These are phyloP conservation scores for Lactarius akahatsu DNA, from an alignment of 768 basidiomycete genomes.

Conservation along the genomic window DNA sequence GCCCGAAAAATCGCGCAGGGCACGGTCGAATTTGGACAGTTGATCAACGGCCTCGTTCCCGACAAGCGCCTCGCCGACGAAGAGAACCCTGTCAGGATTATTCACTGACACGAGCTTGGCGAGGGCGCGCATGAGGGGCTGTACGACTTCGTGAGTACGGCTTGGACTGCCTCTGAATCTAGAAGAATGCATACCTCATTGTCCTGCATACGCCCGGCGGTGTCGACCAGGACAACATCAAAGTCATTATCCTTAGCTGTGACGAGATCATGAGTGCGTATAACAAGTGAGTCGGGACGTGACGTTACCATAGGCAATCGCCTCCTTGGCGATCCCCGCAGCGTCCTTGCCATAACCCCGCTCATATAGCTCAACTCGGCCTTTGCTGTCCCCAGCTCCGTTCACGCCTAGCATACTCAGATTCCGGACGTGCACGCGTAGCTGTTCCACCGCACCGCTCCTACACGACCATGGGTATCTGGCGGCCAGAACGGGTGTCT, in stretches of 20 bases:
- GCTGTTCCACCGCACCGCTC: conserved; percentile 96
- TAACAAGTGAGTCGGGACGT: not conserved
- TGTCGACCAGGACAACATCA: conserved; percentile 97
- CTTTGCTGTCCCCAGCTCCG: conserved; percentile 63
- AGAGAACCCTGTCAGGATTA: conserved; percentile 94
- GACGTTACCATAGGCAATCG: conserved; percentile 77
- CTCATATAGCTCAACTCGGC: conserved; percentile 90
- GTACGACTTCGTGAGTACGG: conserved; percentile 9
- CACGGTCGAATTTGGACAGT: conserved; percentile 92
- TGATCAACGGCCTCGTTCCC: conserved; percentile 99
- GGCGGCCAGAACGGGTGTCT: not conserved
- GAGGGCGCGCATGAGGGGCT: conserved; percentile 97
- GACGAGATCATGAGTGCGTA: conserved; percentile 9
- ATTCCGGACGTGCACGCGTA: conserved; percentile 95
- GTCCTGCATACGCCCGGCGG: conserved; percentile 98
- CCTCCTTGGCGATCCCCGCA: conserved; percentile 96
- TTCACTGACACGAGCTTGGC: conserved; percentile 96
- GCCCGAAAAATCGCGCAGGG: conserved; percentile 88
- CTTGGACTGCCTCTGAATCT: conserved; percentile 17
- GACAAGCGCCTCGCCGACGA: conserved; percentile 96
- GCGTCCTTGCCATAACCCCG: conserved; percentile 98
- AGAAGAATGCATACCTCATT: conserved; percentile 68
- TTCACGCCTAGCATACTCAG: conserved; percentile 78
- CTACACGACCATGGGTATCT: conserved; percentile 37
- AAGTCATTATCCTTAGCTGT: conserved; percentile 85